Evolutionary conservation across 345 rosid species (phyloP), one percentile per base, ranked within the genome.

Genomic region (Gossypium herbaceum): DNA sequence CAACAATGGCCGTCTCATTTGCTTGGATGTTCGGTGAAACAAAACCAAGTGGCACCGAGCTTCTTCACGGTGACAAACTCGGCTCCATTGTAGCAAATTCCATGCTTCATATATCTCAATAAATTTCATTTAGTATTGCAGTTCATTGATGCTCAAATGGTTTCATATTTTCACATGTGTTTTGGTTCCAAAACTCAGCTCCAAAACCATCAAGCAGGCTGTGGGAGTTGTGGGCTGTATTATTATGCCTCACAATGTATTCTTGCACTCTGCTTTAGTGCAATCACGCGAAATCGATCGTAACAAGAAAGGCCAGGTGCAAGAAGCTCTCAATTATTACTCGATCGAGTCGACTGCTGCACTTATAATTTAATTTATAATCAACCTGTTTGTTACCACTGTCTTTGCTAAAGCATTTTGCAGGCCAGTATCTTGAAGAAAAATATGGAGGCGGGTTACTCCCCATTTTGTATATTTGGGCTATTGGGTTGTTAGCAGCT

Each of bases 141-240:
- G 66, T 68, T 43, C 59, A 73, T 8, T 41, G 20, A 43, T 20
- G 7, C n/a, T 39, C 54, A 65, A 55, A 64, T 57, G 48, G 45
- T 20, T 74, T 80, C 41, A 34, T 43, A 27, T 11, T 13, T 50
- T 67, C 81, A 79, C 82, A 91, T 94, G 97, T 15, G 64, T 94
- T 27, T 75, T 92, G 85, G 75, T 94, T 74, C 98, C 97, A 0
- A 91, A 81, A 64, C 98, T 94, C 34, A 88, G 94, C 78, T 91
- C 98, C 4, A 88, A 78, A 86, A 94, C 98, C 2, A 94, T 94
- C 75, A 81, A 87, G 66, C 94, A 92, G 76, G 98, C 94, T 20
- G 98, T 91, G 25, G 98, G 98, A 76, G 94, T 94, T 47, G 98
- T 92, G 74, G 98, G 98, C 75, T 94, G 98, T 70, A 82, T 94